Base-by-base conservation (phyloP, 139 green algal species). In the Spirogloea muscicola region DNA sequence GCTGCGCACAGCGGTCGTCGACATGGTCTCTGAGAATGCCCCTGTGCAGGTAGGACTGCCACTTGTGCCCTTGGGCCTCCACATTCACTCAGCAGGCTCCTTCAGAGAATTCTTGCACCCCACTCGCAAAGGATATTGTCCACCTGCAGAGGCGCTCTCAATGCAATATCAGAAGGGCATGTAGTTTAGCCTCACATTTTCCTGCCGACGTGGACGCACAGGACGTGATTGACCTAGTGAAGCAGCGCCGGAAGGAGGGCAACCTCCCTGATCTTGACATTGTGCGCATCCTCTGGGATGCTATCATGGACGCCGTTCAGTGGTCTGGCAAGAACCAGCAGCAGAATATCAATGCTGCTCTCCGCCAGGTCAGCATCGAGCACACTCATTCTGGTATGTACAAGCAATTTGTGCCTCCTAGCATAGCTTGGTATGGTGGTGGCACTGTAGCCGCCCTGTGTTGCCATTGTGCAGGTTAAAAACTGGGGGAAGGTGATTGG, bases 321-420 rank as follows among this genome's bases (percentile, higher is more conserved):
- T 89, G 91, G 79, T 87, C 84, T 7, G 87, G 88, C 74, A 96
- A 96, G 81, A 97, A 97, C 79, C 86, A 89, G 80, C 89, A 95
- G 87, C 93, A 97, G 84, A 88, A 95, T 44, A 59, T 79, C 58
- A 84, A 87, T 72, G 65, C 74, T 33, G 76, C 76, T 1, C 70
- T 83, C 27, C 76, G 76, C 1, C 75, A 82, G 66, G 72, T 77
- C n/a, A 25, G 46, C 5, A 21, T 55, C 21, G 21, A 55, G 46
- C 46, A 31, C 21, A 21, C n/a, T 55, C 46, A 31, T 21, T n/a
- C 46, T 55, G 46, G n/a, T 55, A 21, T 55, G 46, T 21, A 55
- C 21, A 55, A 31, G n/a, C 46, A 31, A 21, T 55, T 21, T 55
- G 21, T 55, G 21, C 21, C 46, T 21, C 21, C n/a, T 55, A 16